Base-by-base conservation (phyloP, 1,284 basidiomycete species). In the Schizophyllum commune region DNA sequence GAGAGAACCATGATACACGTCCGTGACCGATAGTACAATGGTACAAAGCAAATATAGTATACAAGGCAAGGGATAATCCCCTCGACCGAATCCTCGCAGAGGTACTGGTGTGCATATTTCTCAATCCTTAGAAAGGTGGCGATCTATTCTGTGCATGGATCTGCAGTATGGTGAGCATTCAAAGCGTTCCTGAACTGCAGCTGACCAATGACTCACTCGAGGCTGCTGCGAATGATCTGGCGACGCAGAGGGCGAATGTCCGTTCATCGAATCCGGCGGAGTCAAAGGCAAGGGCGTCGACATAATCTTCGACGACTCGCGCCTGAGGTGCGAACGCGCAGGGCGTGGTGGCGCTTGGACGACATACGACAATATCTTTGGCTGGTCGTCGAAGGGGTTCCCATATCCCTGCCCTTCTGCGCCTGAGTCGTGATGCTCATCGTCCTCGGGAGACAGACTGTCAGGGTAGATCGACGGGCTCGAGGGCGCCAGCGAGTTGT, bases 401-500 rank as follows among this genome's bases (percentile, higher is more conserved):
- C 17, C 39, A 8, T 47, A 13, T 3, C 13, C 39, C 17, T 11
- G 39, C 27, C 27, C 39, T 47, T 11, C n/a, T n/a, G n/a, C n/a
- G n/a, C n/a, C n/a, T 8, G 39, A 11, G 2, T 9, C 17, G 39
- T 47, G 9, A 17, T 47, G 53, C 53, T 75, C 75, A 32, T 74
- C 75, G 33, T 74, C 73, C 47, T 71, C 73, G 1, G 74, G 70
- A n/a, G 76, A 73, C 5, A 83, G 69, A 53, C 79, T 81, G 1
- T 81, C 75, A 11, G 84, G 82, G 69, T 86, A 86, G 59, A 85
- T 75, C 0, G 84, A 86, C 21, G 83, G 83, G 59, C 77, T 83
- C 4, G 83, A 84, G 52, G 72, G 76, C 11, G 77, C 74, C 60
- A 72, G 66, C 32, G 62, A 67, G 6, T 59, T 60, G 59, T 60